A percentile compares a stretch with the other conserved stretches of the same genome.
Evolutionary conservation across 352 stramenopile genomes (phyloP).

Genomic region (Discostella stelligera): DNA sequence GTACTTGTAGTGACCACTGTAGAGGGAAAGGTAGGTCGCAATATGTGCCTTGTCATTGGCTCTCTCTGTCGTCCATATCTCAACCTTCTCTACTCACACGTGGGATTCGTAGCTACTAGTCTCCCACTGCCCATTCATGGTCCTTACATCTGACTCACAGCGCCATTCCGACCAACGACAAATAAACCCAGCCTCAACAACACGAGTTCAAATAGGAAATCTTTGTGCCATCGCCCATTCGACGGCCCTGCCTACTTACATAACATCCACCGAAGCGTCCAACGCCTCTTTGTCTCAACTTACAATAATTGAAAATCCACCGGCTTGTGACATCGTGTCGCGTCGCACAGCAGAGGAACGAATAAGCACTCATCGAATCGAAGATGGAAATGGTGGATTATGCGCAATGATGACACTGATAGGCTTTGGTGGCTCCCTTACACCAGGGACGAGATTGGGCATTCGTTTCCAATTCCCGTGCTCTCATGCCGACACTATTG

Average conservation of each 20-base stretch:
- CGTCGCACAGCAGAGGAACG: conserved; percentile 34
- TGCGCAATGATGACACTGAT: conserved; percentile 50
- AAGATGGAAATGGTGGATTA: conserved; percentile 37
- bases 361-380: conserved; percentile 46
- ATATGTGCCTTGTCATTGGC: not conserved
- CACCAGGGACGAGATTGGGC: conserved; percentile 39
- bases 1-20: conserved; percentile 55
- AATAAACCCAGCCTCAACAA: conserved; percentile 13
- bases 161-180: conserved; percentile 18
- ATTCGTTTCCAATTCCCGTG: conserved; percentile 44
- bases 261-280: conserved; percentile 60
- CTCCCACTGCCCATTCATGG: conserved; percentile 55
- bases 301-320: conserved; percentile 30
- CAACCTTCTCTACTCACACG: conserved; percentile 1
- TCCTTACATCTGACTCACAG: conserved; percentile 42
- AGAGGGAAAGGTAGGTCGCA: conserved; percentile 26
- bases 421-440: conserved; percentile 43
- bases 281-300: conserved; percentile 22
- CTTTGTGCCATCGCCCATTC: conserved; percentile 63
- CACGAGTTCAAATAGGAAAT: conserved; percentile 60
- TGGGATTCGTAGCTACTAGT: conserved; percentile 37
- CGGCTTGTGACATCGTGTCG: conserved; percentile 43
- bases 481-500: conserved; percentile 17
- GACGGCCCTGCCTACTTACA: conserved; percentile 51
- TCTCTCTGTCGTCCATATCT: not conserved